These are phyloP conservation scores for Mortierella sp. DNA, from an alignment of 371 early-diverging fungal species.

Conservation along the genomic window DNA sequence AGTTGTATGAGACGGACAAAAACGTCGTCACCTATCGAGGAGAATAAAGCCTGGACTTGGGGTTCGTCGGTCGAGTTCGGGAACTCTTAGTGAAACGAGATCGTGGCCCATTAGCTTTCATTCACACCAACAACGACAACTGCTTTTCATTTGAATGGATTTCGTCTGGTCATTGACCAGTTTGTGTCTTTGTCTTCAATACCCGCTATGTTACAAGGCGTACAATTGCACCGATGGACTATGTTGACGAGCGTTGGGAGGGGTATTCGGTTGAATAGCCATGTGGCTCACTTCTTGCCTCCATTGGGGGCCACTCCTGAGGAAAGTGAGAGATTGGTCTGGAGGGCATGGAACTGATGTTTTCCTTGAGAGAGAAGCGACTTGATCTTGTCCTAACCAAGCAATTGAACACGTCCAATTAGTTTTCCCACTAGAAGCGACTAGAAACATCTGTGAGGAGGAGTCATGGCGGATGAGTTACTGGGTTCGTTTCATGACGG, in stretches of 20 bases:
- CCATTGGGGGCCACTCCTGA: constrained; percentile 23
- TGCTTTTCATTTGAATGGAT: too few relatives aligned
- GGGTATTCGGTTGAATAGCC: too few relatives aligned
- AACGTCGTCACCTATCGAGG: constrained; percentile 82
- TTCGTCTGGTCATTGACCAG: too few relatives aligned
- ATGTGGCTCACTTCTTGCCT: constrained; percentile 22
- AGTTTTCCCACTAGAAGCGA: background rate
- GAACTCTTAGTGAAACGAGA: too few relatives aligned
- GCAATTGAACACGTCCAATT: background rate
- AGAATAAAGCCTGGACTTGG: constrained; percentile 45
- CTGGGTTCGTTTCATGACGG: constrained; percentile 64
- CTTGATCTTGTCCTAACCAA: constrained; percentile 62
- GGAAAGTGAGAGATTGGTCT: constrained; percentile 53
- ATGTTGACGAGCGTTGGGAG: too few relatives aligned
- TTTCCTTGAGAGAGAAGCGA: constrained; percentile 66
- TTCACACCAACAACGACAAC: too few relatives aligned
- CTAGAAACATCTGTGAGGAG: too few relatives aligned
- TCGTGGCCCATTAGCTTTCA: too few relatives aligned
- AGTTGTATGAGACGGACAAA: constrained; percentile 78
- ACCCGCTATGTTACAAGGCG: too few relatives aligned
- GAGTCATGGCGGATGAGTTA: constrained; percentile 27
- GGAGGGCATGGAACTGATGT: constrained; percentile 68
- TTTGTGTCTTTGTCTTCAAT: too few relatives aligned
- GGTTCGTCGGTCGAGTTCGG: too few relatives aligned
- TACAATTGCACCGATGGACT: too few relatives aligned